phyloP scores from a whole-genome alignment of 2,329 filamentous ascomycete genomes.

The Ophiostoma populinum region DNA sequence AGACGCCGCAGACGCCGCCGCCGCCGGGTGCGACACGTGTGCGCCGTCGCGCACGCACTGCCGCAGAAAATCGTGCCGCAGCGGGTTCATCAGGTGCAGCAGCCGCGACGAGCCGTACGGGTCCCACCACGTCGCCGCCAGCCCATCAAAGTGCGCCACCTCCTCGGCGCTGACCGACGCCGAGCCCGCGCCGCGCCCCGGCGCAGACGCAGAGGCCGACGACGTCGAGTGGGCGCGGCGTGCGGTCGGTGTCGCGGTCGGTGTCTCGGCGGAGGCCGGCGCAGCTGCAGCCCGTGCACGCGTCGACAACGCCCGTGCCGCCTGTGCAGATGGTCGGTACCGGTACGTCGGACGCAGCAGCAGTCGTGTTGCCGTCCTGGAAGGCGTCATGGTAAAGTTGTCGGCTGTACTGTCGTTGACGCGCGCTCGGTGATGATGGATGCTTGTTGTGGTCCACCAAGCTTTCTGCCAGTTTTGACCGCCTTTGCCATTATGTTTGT shows the following conservation, averaged over 20 bases:
- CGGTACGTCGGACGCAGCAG: too few species aligned
- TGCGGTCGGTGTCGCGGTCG: not conserved
- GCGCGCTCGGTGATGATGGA: too few species aligned
- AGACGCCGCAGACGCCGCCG: not conserved
- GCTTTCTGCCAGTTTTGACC: constrained; percentile 3
- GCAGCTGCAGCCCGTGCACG: too few species aligned
- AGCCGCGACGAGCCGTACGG: constrained; percentile 80
- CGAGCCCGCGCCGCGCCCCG: too few species aligned
- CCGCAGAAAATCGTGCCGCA: constrained; percentile 82
- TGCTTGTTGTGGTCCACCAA: not conserved
- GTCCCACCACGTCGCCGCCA: constrained; percentile 95
- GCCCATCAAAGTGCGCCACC: constrained; percentile 83
- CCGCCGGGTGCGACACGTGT: constrained; percentile 9
- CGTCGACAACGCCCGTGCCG: too few species aligned
- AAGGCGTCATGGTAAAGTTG: too few species aligned
- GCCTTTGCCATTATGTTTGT: constrained; percentile 2
- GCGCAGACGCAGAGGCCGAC: constrained; percentile 6
- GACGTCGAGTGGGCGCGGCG: constrained; percentile 2
- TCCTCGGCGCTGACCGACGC: constrained; percentile 76
- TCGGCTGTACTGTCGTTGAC: too few species aligned
- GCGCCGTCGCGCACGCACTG: constrained; percentile 38
- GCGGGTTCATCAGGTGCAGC: constrained; percentile 93
- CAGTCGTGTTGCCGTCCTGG: too few species aligned
- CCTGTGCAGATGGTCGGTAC: too few species aligned
- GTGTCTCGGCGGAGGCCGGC: not conserved